A percentile compares a stretch with the other conserved stretches of the same genome.
These are phyloP conservation scores for Botrytis tulipae DNA, from an alignment of 2,329 filamentous ascomycete genomes.

Conservation along the genomic window DNA sequence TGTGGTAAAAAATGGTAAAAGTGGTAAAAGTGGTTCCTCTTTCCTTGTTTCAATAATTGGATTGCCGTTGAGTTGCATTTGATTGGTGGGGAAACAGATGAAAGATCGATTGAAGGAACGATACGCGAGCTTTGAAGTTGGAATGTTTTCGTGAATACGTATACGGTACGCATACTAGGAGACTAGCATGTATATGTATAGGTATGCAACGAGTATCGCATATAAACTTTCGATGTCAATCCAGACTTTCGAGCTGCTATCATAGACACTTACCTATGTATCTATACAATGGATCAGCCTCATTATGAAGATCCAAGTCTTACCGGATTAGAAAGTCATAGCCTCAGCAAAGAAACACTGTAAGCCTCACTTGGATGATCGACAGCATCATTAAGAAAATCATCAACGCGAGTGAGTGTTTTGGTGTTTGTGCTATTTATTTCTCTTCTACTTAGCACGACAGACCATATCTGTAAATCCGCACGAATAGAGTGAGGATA, in stretches of 20 bases:
- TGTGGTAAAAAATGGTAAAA: not conserved
- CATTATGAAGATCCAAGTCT: not conserved
- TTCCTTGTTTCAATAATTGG: not conserved
- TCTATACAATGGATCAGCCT: not conserved
- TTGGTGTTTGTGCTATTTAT: not conserved
- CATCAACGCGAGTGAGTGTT: not conserved
- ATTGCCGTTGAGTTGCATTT: not conserved
- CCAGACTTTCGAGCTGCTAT: not conserved
- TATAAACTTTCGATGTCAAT: not conserved
- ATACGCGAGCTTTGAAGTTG: not conserved
- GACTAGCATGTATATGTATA: not conserved
- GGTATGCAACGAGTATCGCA: not conserved
- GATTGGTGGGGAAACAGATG: constrained; percentile 2
- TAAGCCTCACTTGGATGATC: not conserved
- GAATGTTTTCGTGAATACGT: not conserved
- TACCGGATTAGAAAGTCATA: not conserved
- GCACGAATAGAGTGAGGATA: not conserved
- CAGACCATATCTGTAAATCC: too few relatives aligned
- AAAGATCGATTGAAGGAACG: not conserved
- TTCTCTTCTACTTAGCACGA: not conserved
- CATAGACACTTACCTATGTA: not conserved
- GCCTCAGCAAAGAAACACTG: not conserved
- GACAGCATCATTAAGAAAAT: not conserved
- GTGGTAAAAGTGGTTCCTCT: not conserved
- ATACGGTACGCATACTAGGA: not conserved